Conservation (phyloP, 805 yeast genomes). For the Sugiyamaella floridensis region DNA sequence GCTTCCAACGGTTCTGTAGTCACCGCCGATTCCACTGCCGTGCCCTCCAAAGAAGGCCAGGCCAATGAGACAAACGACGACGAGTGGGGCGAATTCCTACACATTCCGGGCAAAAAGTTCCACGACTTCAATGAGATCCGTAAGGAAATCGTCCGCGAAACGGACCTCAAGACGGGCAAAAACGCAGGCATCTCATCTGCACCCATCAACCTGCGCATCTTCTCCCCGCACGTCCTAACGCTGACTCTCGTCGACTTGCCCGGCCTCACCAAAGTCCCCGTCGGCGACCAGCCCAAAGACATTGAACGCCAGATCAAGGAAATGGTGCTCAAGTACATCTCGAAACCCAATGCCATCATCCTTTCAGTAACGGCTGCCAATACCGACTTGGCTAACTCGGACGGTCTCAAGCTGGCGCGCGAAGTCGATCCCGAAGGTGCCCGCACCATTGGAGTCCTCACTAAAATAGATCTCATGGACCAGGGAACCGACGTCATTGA, state of each 20-base stretch:
- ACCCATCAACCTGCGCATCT: conserved; percentile 89
- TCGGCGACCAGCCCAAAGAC: conserved; percentile 97
- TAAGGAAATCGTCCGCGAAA: conserved; percentile 82
- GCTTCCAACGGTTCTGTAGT: conserved; percentile 17
- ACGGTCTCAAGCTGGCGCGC: conserved; percentile 90
- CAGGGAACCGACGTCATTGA: conserved; percentile 96
- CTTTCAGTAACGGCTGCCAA: conserved; percentile 94
- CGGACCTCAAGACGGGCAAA: conserved; percentile 67
- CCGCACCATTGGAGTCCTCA: conserved; percentile 93
- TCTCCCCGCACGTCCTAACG: conserved; percentile 90
- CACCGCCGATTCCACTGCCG: conserved; percentile 13
- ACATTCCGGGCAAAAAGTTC: conserved; percentile 81
- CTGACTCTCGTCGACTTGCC: conserved; percentile 94
- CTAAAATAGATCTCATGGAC: conserved; percentile 96
- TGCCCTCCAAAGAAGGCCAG: conserved; percentile 7
- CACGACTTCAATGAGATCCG: conserved; percentile 85
- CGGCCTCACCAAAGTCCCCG: conserved; percentile 96
- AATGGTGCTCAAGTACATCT: conserved; percentile 85
- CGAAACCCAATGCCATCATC: conserved; percentile 93
- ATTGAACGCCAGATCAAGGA: conserved; percentile 91
- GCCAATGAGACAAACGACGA: conserved; percentile 27
- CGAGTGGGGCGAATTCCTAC: conserved; percentile 98
- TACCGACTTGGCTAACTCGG: conserved; percentile 94
- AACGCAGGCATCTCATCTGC: conserved; percentile 82
- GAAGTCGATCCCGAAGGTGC: conserved; percentile 96